Base-by-base conservation (phyloP, 371 early-diverging fungal species). In the Mucor mucedo region DNA sequence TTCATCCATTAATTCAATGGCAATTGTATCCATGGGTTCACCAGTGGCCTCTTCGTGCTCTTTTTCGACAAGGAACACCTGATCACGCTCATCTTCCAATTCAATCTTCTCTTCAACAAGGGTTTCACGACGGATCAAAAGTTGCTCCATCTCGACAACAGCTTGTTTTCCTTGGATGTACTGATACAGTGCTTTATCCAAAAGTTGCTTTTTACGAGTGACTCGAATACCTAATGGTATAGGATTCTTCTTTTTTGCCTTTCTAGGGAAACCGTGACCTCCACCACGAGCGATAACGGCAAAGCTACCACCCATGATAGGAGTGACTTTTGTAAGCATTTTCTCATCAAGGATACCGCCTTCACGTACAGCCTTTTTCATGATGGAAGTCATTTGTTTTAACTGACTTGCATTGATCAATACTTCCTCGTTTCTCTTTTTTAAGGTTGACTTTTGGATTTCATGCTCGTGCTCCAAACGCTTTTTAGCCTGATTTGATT, bases 401-500 rank as follows among this genome's bases (percentile, higher is more conserved):
- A 88, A 70, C 56, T 87, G 84, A 8, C 70, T 70, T 77, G 66
- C 62, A 88, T 86, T 58, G 52, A 87, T 70, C 35, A 87, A 60
- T 42, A 82, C 63, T 28, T 87, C 87, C 30, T 84, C 79, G 29
- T 72, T 75, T 52, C 85, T 75, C 55, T 79, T 80, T 61, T 86
- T 79, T 13, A 83, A 78, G 30, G 75, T 69, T 30, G 75, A 54
- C 52, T 83, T 85, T 77, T 91, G 91, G 16, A 84, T 59, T 62
- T 91, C 88, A 55, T 86, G 80, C 82, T 87, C 86, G 9, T 79
- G 71, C 65, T 94, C 93, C 10, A 91, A 66, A 55, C 86, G 82
- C 61, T 87, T 86, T 33, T 87, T 87, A 14, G 82, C 83, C 42
- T 90, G 87, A 13, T 80, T 78, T 7, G 91, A 90, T 55, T 81